phyloP scores from a whole-genome alignment of 2,329 filamentous ascomycete species.

The Pseudovirgaria hyperparasitica region DNA sequence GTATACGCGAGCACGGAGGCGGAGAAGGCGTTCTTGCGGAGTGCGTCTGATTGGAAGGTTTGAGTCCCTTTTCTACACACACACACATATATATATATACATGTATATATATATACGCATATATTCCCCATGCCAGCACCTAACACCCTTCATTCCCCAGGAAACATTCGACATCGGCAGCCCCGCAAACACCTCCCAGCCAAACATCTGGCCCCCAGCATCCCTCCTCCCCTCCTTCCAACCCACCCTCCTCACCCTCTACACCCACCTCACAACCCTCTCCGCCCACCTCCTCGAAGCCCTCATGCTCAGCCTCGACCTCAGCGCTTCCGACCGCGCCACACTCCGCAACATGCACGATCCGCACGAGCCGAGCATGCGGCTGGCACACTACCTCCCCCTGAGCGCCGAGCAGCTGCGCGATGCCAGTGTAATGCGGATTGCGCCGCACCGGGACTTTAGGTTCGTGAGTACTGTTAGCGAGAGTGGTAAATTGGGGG shows the following conservation, averaged over 20 bases:
- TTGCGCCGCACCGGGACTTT: constrained; percentile 43
- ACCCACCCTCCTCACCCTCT: constrained; percentile 36
- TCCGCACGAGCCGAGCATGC: constrained; percentile 45
- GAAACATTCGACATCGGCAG: constrained; percentile 36
- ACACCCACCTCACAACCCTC: constrained; percentile 33
- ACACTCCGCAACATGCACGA: constrained; percentile 36
- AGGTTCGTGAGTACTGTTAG: constrained; percentile 16
- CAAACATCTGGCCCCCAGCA: constrained; percentile 37
- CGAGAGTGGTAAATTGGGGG: no score
- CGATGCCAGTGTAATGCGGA: constrained; percentile 31
- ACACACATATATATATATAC: background rate
- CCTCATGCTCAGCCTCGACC: constrained; percentile 34
- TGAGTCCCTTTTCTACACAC: background rate
- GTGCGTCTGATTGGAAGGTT: constrained; percentile 40
- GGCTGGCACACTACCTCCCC: constrained; percentile 46
- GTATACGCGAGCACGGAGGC: constrained; percentile 29
- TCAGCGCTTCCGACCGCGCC: constrained; percentile 30
- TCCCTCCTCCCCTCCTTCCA: constrained; percentile 32
- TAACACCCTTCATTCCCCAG: background rate
- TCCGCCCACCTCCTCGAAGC: constrained; percentile 32
- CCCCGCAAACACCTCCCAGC: constrained; percentile 27
- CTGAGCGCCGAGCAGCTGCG: constrained; percentile 32
- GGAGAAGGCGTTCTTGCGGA: constrained; percentile 28
- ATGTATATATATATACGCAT: background rate
- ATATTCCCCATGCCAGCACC: no score